Base-by-base conservation (phyloP, 306 rosid genomes). In the Hylodesmum podocarpum region DNA sequence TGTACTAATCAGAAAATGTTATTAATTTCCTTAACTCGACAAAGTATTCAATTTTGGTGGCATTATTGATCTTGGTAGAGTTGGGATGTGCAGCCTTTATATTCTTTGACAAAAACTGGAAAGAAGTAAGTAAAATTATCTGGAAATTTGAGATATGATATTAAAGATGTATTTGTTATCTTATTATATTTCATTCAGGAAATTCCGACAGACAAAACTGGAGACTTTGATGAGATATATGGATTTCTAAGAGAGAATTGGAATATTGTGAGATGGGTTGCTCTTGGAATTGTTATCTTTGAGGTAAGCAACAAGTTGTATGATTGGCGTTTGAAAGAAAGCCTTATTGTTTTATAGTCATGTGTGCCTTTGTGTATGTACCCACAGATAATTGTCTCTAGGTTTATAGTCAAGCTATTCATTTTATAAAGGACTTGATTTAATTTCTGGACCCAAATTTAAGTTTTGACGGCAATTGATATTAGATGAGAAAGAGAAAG, bases 91-190 rank as follows among this genome's bases (percentile, higher is more conserved):
- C 91, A 14, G 97, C 92, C 67, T 94, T 91, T 80, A 83, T 94
- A 59, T 91, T 84, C 84, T 94, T 94, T 80, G 97, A 94, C 83
- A 94, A 90, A 87, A 82, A 86, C 84, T 91, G 98, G 97, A 79
- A 90, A 83, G 80, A 80, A 25, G 98, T 91, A 83, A 86, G 97
- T 63, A 41, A 62, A 63, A 14, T 83, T 65, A 10, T 77, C 7
- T 50, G 33, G 63, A 40, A 47, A n/a, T 55, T 59, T 64, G 70
- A 77, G 49, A 47, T 75, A 47, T 62, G 50, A 86, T 80, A 81
- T 83, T 54, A 24, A 68, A 73, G 62, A 49, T 72, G 57, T 70
- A 18, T 43, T 76, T 74, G 66, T 41, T 47, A 55, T 83, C 80
- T 88, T 58, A 47, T 80, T 70, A 41, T 51, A 34, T 78, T 66